A percentile compares a stretch with the other conserved stretches of the same genome.
Evolutionary conservation across 1,139 yeast species (phyloP).

Genomic region (Geotrichum citri-aurantii): DNA sequence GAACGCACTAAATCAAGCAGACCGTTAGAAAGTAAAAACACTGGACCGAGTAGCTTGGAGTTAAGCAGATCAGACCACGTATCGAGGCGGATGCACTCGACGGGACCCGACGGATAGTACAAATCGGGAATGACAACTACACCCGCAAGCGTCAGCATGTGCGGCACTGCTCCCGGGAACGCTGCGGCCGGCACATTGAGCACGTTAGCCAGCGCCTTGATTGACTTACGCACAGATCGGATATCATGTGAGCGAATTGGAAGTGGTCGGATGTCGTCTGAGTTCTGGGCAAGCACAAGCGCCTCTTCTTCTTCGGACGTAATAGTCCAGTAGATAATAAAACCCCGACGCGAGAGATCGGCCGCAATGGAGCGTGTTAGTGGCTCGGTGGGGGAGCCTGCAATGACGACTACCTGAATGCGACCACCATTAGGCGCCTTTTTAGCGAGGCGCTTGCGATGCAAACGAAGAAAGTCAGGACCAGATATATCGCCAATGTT

Average conservation of each 20-base stretch:
- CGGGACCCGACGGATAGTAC: conserved; percentile 63
- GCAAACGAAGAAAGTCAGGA: conserved; percentile 15
- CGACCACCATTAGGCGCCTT: conserved; percentile 65
- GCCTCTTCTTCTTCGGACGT: conserved; percentile 58
- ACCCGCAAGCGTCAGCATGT: conserved; percentile 48
- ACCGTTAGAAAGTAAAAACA: conserved; percentile 53
- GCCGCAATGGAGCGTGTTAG: conserved; percentile 62
- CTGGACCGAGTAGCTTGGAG: conserved; percentile 45
- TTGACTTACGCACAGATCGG: conserved; percentile 36
- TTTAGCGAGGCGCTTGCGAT: conserved; percentile 48
- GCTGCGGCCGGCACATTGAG: conserved; percentile 41
- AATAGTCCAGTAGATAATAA: conserved; percentile 71
- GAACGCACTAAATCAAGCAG: conserved; percentile 51
- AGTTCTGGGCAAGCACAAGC: conserved; percentile 50
- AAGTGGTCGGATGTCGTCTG: conserved; percentile 52
- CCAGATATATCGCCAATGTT: conserved; percentile 17
- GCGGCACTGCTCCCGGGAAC: conserved; percentile 51
- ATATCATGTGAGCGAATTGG: conserved; percentile 44
- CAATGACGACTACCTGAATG: conserved; percentile 62
- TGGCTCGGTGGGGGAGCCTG: conserved; percentile 78
- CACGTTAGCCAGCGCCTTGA: conserved; percentile 38
- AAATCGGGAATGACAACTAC: conserved; percentile 62
- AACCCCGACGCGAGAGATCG: conserved; percentile 73
- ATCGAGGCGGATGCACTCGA: conserved; percentile 50
- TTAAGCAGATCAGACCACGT: conserved; percentile 50